Conservation (phyloP, 805 yeast species). For the Danielozyma ontarioensis region DNA sequence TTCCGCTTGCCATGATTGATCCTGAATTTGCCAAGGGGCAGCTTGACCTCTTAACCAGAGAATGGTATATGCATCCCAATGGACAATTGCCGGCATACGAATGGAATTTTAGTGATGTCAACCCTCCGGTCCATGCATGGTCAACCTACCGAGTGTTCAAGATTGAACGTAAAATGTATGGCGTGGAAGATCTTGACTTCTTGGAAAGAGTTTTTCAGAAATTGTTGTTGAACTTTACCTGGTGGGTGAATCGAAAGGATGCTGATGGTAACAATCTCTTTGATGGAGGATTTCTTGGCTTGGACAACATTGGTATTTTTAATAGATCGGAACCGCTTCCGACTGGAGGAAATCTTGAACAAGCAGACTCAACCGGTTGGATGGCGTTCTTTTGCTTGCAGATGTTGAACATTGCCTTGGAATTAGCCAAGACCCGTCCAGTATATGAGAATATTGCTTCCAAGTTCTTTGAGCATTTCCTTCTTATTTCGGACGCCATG, state of each 20-base stretch:
- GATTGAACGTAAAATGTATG: slow-evolving; percentile 79
- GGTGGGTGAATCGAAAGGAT: slow-evolving; percentile 97
- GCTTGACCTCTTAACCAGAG: slow-evolving; percentile 78
- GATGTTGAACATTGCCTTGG: slow-evolving; percentile 89
- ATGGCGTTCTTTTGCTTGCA: slow-evolving; percentile 89
- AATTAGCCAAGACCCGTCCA: slow-evolving; percentile 76
- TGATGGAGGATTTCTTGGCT: slow-evolving; percentile 91
- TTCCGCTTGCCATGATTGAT: slow-evolving; percentile 89
- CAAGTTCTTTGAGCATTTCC: slow-evolving; percentile 88
- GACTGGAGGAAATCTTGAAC: slow-evolving; percentile 85
- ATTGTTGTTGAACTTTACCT: slow-evolving; percentile 80
- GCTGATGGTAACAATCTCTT: slow-evolving; percentile 81
- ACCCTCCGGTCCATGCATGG: slow-evolving; percentile 98
- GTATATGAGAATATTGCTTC: slow-evolving; percentile 93
- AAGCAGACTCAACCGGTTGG: slow-evolving; percentile 97
- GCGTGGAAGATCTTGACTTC: slow-evolving; percentile 74
- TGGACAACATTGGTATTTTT: slow-evolving; percentile 89
- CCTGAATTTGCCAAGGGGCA: slow-evolving; percentile 89
- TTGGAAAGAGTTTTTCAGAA: slow-evolving; percentile 92
- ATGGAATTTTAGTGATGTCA: slow-evolving; percentile 94
- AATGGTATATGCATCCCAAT: slow-evolving; percentile 97
- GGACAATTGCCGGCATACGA: slow-evolving; percentile 98
- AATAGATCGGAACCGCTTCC: slow-evolving; percentile 92
- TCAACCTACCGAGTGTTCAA: slow-evolving; percentile 83
- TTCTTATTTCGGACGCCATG: slow-evolving; percentile 92